Evolutionary conservation across 1,139 yeast species (phyloP).

Genomic region (Candida labiduridarum): DNA sequence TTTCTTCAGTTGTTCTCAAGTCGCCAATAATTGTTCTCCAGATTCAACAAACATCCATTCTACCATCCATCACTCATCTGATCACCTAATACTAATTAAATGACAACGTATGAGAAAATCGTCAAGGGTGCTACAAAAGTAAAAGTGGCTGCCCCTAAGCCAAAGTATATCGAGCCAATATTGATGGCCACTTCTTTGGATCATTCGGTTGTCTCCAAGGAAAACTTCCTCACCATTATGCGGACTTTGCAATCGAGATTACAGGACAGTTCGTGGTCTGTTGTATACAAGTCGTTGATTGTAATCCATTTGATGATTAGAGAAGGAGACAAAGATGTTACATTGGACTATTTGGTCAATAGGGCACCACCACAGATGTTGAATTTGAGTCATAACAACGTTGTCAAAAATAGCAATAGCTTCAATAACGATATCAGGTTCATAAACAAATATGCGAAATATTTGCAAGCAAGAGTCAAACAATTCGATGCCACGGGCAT

Average conservation of each 20-base stretch:
- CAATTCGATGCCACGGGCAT: conserved; percentile 66
- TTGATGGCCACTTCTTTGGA: conserved; percentile 67
- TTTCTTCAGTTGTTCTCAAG: too few relatives aligned
- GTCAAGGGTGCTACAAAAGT: conserved; percentile 54
- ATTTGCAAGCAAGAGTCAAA: conserved; percentile 66
- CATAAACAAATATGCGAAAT: conserved; percentile 69
- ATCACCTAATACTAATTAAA: conserved; percentile 14
- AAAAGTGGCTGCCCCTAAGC: conserved; percentile 95
- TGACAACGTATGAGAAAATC: conserved; percentile 51
- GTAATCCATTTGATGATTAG: conserved; percentile 90
- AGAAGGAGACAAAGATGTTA: conserved; percentile 79
- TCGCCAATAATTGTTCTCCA: background rate
- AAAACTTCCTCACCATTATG: conserved; percentile 72
- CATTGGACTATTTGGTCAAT: conserved; percentile 63
- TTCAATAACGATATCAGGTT: conserved; percentile 60
- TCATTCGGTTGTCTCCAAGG: conserved; percentile 47
- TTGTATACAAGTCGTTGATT: conserved; percentile 80
- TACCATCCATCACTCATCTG: background rate
- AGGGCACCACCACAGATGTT: conserved; percentile 56
- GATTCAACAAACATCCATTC: background rate
- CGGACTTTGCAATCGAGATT: conserved; percentile 60
- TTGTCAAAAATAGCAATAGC: conserved; percentile 27
- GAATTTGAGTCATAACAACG: conserved; percentile 41
- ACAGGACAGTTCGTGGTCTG: conserved; percentile 85
- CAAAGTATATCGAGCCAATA: conserved; percentile 92